Evolutionary conservation across 805 yeast genomes (phyloP).

Genomic region (Candida rishiriensis): DNA sequence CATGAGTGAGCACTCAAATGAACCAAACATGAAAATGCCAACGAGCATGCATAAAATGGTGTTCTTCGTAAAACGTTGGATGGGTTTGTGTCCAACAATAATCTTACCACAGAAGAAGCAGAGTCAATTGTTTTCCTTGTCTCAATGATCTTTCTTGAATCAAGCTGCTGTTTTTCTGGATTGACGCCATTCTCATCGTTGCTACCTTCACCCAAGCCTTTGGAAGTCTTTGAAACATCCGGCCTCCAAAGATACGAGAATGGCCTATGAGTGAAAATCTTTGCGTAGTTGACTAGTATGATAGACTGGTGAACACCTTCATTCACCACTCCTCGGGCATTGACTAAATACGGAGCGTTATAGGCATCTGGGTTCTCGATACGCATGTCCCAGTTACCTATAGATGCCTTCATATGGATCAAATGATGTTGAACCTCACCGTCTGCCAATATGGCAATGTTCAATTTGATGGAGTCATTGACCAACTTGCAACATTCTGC

Average conservation of each 20-base stretch:
- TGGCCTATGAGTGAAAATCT: slow-evolving; percentile 52
- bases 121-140: slow-evolving; percentile 52
- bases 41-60: slow-evolving; percentile 48
- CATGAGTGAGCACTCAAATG: slow-evolving; percentile 51
- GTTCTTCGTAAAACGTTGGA: slow-evolving; percentile 40
- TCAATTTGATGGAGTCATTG: slow-evolving; percentile 44
- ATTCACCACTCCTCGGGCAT: slow-evolving; percentile 40
- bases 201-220: slow-evolving; percentile 30
- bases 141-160: slow-evolving; percentile 44
- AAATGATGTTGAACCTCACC: slow-evolving; percentile 34
- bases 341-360: slow-evolving; percentile 39
- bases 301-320: slow-evolving; percentile 52
- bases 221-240: slow-evolving; percentile 38
- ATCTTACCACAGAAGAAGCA: slow-evolving; percentile 44
- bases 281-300: slow-evolving; percentile 45
- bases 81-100: slow-evolving; percentile 45
- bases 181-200: slow-evolving; percentile 29
- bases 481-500: slow-evolving; percentile 44
- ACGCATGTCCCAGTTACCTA: slow-evolving; percentile 48
- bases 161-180: slow-evolving; percentile 31
- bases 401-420: slow-evolving; percentile 39
- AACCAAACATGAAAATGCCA: slow-evolving; percentile 49
- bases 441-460: slow-evolving; percentile 39
- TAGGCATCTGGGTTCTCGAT: slow-evolving; percentile 40
- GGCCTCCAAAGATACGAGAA: slow-evolving; percentile 50